A percentile compares a stretch with the other conserved stretches of the same genome.
phyloP scores from a whole-genome alignment of 2,329 filamentous ascomycete species.

The Fusarium nisikadoi region DNA sequence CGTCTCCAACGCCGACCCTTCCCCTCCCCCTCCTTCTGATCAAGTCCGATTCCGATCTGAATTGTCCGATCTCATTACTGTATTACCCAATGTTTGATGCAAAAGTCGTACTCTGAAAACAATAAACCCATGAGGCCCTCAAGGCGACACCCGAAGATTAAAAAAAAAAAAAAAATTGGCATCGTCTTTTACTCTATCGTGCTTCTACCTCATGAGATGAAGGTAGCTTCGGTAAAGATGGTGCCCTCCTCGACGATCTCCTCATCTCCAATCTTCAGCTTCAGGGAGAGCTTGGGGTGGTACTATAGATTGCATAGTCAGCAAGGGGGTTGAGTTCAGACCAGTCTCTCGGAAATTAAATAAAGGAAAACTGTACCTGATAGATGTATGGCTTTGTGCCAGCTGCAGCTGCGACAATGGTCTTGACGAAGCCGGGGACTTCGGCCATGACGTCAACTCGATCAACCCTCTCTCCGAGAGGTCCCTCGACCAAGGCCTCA shows the following conservation, averaged over 20 bases:
- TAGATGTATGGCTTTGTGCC: conserved; percentile 98
- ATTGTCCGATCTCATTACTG: conserved; percentile 34
- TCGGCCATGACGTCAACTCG: conserved; percentile 94
- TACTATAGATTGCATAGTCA: conserved; percentile 64
- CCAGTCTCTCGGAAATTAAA: conserved; percentile 24
- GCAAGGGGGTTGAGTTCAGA: conserved; percentile 11
- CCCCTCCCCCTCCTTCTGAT: conserved; percentile 21
- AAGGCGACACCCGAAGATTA: background rate
- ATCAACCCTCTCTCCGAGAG: conserved; percentile 77
- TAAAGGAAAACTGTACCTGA: conserved; percentile 68
- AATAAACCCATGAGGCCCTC: background rate
- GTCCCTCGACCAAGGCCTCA: conserved; percentile 74
- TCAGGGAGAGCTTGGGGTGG: conserved; percentile 75
- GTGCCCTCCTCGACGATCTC: conserved; percentile 81
- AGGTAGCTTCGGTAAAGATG: conserved; percentile 92
- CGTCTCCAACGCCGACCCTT: conserved; percentile 45
- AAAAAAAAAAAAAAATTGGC: background rate
- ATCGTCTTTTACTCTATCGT: conserved; percentile 1
- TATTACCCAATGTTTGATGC: conserved; percentile 45
- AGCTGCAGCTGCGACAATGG: conserved; percentile 85
- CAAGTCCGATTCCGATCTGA: conserved; percentile 2
- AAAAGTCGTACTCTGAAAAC: conserved; percentile 34
- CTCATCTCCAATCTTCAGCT: conserved; percentile 85
- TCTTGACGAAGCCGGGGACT: conserved; percentile 94
- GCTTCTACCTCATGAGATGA: conserved; percentile 74